phyloP scores from a whole-genome alignment of 208 protist genomes.

The Trypanosoma vivax region DNA sequence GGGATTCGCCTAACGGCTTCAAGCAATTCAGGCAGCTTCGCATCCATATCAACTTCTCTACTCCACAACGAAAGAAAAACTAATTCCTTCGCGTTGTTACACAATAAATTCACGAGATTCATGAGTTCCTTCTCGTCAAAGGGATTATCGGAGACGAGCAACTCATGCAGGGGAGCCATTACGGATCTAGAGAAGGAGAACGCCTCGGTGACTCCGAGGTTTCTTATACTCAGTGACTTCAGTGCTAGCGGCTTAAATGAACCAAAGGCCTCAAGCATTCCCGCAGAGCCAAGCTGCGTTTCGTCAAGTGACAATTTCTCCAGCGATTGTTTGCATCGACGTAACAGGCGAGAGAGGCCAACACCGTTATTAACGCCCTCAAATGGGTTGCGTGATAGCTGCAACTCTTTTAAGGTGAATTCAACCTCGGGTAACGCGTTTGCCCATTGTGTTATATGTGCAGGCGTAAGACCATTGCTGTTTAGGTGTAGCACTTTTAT shows the following conservation, averaged over 20 bases:
- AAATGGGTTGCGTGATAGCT: constrained; percentile 55
- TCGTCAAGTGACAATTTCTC: constrained; percentile 56
- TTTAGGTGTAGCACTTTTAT: constrained; percentile 46
- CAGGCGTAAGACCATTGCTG: constrained; percentile 29
- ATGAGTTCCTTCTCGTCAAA: constrained; percentile 18
- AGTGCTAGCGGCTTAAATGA: constrained; percentile 22
- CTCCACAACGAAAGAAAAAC: constrained; percentile 56
- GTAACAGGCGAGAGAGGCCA: constrained; percentile 31
- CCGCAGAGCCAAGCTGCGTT: constrained; percentile 27
- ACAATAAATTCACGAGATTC: constrained; percentile 21
- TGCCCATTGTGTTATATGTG: constrained; percentile 44
- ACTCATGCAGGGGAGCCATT: constrained; percentile 26
- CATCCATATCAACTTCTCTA: constrained; percentile 49
- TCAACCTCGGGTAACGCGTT: constrained; percentile 10
- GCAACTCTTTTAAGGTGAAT: constrained; percentile 29
- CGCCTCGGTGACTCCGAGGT: constrained; percentile 24
- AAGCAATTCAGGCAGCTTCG: constrained; percentile 20
- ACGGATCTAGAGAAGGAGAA: constrained; percentile 21
- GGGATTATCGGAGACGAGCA: constrained; percentile 47
- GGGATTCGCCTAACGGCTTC: constrained; percentile 26
- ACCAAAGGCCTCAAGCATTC: constrained; percentile 24
- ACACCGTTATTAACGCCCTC: constrained; percentile 23
- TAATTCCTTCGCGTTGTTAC: constrained; percentile 15
- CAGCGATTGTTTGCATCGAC: constrained; percentile 28
- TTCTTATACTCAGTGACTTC: constrained; percentile 31